Evolutionary conservation across 2,329 filamentous ascomycete species (phyloP), one percentile per base, ranked within the genome.

Genomic region (Colletotrichum echinochloae): DNA sequence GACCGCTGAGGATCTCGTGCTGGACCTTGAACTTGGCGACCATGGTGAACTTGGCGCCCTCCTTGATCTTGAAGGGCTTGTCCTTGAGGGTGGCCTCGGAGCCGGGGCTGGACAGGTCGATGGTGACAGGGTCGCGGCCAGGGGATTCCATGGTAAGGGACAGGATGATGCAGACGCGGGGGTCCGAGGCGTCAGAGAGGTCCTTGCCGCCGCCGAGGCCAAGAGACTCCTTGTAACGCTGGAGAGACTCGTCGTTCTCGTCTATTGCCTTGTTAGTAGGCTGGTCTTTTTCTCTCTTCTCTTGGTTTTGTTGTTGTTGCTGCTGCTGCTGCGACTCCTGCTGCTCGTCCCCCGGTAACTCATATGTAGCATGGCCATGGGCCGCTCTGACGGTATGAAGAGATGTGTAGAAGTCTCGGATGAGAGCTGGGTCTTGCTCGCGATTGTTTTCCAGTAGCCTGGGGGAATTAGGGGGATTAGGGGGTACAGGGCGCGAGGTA

Each of bases 51-150:
- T 90, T 92, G 76, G 92, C 90, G 65, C 94, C 94, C 83, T 98
- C 96, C 88, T 98, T 99, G 86, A 99, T 98, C 79, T 89, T 95
- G 86, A 99, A 99, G 18, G 96, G 96, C 80, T 96, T 92, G 79
- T 94, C 88, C 86, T 97, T 97, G 74, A 99, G 91, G 18, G 87
- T 89, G 4, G 88, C 86, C 78, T 97, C 88, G 72, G 93, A 91
- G 69, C 91, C 93, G 28, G 92, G 87, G 9, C 88, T 82, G 67
- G 90, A 92, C 51, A 98, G 90, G 78, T 98, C 94, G 82, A 99
- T 95, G 76, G 92, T 92, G 77, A 98, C 95, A 77, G 97, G 93
- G 8, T 86, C 79, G 60, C 94, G 94, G 70, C 94, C 95, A 74
- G 92, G 88, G 41, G 94, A 90, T 80, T 97, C 92, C 83, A 99